Percentiles rank a stretch among this genome's conserved stretches.
phyloP scores from a whole-genome alignment of 2,329 filamentous ascomycete species.

The Ophiostoma perfectum region DNA sequence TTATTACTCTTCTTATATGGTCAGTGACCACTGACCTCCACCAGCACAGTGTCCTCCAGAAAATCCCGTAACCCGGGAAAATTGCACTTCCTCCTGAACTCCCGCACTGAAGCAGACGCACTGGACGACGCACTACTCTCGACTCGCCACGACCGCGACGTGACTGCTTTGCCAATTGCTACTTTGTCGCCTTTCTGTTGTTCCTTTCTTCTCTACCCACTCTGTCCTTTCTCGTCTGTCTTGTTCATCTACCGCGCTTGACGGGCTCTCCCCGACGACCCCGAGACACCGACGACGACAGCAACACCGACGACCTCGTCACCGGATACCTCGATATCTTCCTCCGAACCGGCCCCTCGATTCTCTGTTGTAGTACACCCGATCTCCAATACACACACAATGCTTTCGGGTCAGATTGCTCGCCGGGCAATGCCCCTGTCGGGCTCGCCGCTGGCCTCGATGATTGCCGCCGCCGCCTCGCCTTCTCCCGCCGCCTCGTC shows the following conservation, averaged over 20 bases:
- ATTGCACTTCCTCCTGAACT: constrained; percentile 11
- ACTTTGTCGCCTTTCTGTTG: not conserved
- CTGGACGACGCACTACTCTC: not conserved
- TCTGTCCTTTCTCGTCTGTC: not conserved
- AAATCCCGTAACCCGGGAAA: constrained; percentile 16
- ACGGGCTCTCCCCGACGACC: constrained; percentile 5
- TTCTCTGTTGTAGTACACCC: not conserved
- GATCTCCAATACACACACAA: constrained; percentile 17
- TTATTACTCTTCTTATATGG: not conserved
- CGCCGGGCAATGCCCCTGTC: constrained; percentile 21
- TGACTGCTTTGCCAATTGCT: not conserved
- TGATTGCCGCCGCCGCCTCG: constrained; percentile 14
- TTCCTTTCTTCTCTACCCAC: not conserved
- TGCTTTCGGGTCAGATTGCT: constrained; percentile 27
- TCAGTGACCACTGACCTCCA: not conserved
- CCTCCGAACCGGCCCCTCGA: not conserved
- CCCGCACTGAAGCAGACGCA: constrained; percentile 5
- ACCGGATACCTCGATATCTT: not conserved
- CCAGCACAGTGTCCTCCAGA: constrained; percentile 6
- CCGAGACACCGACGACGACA: constrained; percentile 6
- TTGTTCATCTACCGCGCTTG: not conserved
- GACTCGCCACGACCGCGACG: not conserved
- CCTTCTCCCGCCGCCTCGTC: constrained; percentile 17
- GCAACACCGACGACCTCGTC: not conserved
- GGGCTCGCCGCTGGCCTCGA: constrained; percentile 13